These are phyloP conservation scores for Vitis hybrid DNA, from an alignment of 177 flowering plant genomes.

Conservation along the genomic window DNA sequence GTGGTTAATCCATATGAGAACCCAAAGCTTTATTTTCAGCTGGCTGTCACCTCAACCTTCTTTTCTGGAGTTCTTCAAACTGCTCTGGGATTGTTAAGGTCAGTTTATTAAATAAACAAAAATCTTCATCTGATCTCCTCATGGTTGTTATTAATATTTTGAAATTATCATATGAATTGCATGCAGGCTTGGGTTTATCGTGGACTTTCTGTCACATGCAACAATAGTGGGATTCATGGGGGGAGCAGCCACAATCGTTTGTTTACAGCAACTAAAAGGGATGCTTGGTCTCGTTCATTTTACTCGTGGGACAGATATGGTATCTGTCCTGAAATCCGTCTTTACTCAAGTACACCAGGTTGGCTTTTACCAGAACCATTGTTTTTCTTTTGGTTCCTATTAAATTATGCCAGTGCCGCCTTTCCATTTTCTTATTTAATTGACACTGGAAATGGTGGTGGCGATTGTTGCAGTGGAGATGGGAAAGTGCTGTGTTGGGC, in stretches of 20 bases:
- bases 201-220: conserved; percentile 59
- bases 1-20: conserved; percentile 38
- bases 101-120: background rate
- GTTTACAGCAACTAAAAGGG: conserved; percentile 63
- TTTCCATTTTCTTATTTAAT: too few species aligned
- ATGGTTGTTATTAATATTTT: background rate
- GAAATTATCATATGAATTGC: background rate
- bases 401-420: too few species aligned
- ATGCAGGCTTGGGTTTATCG: conserved; percentile 64
- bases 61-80: conserved; percentile 60
- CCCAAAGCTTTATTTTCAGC: conserved; percentile 37
- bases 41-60: conserved; percentile 61
- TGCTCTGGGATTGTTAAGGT: conserved; percentile 58
- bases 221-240: conserved; percentile 63
- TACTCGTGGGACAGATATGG: conserved; percentile 54
- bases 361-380: background rate
- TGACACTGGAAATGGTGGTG: conserved; percentile 4
- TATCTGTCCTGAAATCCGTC: conserved; percentile 54
- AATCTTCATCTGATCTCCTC: background rate
- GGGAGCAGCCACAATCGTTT: conserved; percentile 60
- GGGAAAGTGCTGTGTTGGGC: conserved; percentile 73
- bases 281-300: conserved; percentile 54
- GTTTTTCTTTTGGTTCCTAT: background rate
- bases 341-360: conserved; percentile 61
- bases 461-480: conserved; percentile 64